Evolutionary conservation across 2,329 filamentous ascomycete genomes (phyloP), one percentile per base, ranked within the genome.

Genomic region (Paradendryphiella salina): DNA sequence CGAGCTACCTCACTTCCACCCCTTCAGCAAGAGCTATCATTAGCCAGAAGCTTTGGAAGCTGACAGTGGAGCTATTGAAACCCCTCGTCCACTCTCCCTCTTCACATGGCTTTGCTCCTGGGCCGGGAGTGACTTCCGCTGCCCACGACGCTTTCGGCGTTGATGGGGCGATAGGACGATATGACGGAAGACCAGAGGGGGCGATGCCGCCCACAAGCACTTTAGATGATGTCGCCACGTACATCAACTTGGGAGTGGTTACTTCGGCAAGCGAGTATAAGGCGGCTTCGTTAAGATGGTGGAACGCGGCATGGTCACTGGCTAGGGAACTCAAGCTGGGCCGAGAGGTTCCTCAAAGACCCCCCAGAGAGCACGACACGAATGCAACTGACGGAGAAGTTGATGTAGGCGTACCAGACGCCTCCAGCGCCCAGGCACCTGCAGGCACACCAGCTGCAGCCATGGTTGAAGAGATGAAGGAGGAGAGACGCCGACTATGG

Each of bases 271-370:
- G 90, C 67, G 91, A 96, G 71, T 93, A 95, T 74, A 66, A 66
- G 37, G 90, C 89, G 3, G 90, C 90, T 9, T 95, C 90, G 65
- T 79, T 96, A 63, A 80, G 91, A 43, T 96, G 91, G 92, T 96
- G 91, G 91, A 93, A 93, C 64, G 88, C 89, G 0, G 91, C 92
- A 1, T 96, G 90, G 90, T 90, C 89, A 21, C 78, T 96, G 36
- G 91, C 91, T 9, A 82, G 90, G 61, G 91, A 96, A 73, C 77
- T 96, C 46, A 93, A 94, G 73, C 80, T 96, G 4, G 90, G 90
- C n/a, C 83, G 89, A 50, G 92, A 96, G 73, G 75, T 96, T 28
- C 87, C 89, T 0, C 80, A 82, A 1, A 85, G 84, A 50, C 57
- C 69, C 0, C 72, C 51, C 57, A 79, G 65, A 50, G 64, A 72